Conservation (phyloP, 495 filamentous ascomycete genomes). For the Aspergillus egyptiacus region DNA sequence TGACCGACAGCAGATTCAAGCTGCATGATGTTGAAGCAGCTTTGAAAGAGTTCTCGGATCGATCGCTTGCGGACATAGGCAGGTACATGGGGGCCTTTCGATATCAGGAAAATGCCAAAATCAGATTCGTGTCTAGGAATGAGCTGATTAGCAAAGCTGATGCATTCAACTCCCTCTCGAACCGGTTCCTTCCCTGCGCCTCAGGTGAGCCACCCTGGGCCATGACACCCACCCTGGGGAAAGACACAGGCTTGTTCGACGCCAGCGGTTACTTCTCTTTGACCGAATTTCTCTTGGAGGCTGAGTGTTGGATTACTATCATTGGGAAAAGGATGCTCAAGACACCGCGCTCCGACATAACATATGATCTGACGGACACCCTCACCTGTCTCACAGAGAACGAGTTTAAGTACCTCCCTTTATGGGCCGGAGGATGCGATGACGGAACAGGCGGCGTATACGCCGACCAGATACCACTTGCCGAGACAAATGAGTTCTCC, state of each 20-base stretch:
- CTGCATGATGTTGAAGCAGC: not conserved
- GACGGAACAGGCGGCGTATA: slow-evolving; percentile 52
- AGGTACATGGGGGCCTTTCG: slow-evolving; percentile 2
- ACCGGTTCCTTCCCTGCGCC: not conserved
- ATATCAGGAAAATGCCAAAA: slow-evolving; percentile 1
- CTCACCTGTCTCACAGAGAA: slow-evolving; percentile 43
- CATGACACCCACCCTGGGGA: no score
- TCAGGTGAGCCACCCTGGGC: not conserved
- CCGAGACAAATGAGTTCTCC: slow-evolving; percentile 37
- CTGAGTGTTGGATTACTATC: slow-evolving; percentile 10
- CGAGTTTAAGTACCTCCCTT: slow-evolving; percentile 47
- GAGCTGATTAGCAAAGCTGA: not conserved
- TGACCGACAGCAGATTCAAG: not conserved
- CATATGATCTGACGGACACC: slow-evolving; percentile 30
- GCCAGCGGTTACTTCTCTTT: not conserved
- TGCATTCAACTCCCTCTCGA: not conserved
- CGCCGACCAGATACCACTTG: slow-evolving; percentile 32
- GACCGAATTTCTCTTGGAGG: slow-evolving; percentile 9
- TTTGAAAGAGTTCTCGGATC: not conserved
- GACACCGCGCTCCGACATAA: slow-evolving; percentile 8
- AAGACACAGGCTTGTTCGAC: not conserved
- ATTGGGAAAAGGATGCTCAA: slow-evolving; percentile 20
- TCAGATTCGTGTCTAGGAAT: not conserved
- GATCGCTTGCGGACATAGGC: slow-evolving; percentile 8
- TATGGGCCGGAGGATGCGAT: slow-evolving; percentile 52